Percentiles rank a stretch among this genome's conserved stretches.
Evolutionary conservation across 1,284 basidiomycete species (phyloP).

Genomic region (Coniferiporia weirii): DNA sequence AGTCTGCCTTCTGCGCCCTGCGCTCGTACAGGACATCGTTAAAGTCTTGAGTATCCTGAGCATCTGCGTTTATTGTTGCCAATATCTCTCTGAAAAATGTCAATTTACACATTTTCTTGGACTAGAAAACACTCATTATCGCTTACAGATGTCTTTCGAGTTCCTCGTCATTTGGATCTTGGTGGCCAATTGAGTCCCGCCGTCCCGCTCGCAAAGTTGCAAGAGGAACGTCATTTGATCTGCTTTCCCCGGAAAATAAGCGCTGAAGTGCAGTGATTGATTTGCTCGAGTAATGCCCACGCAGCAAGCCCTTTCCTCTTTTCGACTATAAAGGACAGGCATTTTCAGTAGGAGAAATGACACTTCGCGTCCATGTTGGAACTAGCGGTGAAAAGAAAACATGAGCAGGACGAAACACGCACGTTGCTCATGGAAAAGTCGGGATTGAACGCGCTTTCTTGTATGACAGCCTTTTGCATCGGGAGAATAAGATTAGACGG

Average conservation of each 20-base stretch:
- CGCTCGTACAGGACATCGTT: slow-evolving; percentile 67
- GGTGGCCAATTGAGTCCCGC: slow-evolving; percentile 36
- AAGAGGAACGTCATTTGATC: slow-evolving; percentile 56
- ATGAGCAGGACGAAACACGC: not conserved
- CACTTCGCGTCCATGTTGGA: no score
- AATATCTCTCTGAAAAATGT: slow-evolving; percentile 53
- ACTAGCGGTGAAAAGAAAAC: not conserved
- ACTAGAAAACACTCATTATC: not conserved
- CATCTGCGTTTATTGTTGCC: slow-evolving; percentile 53
- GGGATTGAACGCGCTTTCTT: slow-evolving; percentile 42
- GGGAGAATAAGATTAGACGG: slow-evolving; percentile 71
- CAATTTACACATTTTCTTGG: not conserved
- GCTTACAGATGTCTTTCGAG: slow-evolving; percentile 68
- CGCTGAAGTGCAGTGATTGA: slow-evolving; percentile 58
- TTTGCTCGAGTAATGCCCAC: slow-evolving; percentile 46
- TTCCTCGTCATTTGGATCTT: slow-evolving; percentile 52
- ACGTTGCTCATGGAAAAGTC: slow-evolving; percentile 11
- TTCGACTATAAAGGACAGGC: not conserved
- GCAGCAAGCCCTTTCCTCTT: slow-evolving; percentile 31
- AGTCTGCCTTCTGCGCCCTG: slow-evolving; percentile 79
- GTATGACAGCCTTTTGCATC: slow-evolving; percentile 70
- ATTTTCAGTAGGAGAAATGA: not conserved
- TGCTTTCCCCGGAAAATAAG: slow-evolving; percentile 60
- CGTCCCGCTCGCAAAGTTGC: slow-evolving; percentile 45
- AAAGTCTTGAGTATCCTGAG: slow-evolving; percentile 42